Base-by-base conservation (phyloP, 441 rosid genomes). In the Erodium chrysanthum region DNA sequence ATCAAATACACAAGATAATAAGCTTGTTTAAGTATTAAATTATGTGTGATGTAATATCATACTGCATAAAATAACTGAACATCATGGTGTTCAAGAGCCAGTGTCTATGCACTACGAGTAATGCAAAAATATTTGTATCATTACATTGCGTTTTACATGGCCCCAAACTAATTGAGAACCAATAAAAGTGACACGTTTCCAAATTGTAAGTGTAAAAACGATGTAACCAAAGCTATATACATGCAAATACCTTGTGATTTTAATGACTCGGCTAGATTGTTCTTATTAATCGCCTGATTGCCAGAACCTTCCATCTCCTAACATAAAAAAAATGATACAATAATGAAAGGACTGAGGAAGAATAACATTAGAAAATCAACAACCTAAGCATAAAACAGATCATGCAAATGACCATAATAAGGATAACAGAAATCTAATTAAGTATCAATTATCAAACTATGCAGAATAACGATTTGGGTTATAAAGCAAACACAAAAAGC, bases 281-380 rank as follows among this genome's bases (percentile, higher is more conserved):
- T 84, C 50, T n/a, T 48, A 68, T 83, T 81, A 79, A 70, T 83
- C 17, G 72, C 73, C 40, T 80, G 85, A 58, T 87, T 84, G 71
- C 89, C 86, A 73, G 87, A 73, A 22, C 73, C 81, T 71, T 85
- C 95, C 95, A 89, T 85, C 76, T 85, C 98, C 98, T 92, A 82
- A 71, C 50, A 81, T 25, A 23, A 11, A 12, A 33, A 65, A 27
- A 78, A 2, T n/a, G 33, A 70, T 20, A 50, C 44, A 5, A 56
- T 56, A 25, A 56, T 25, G 61, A 8, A 56, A 8, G 4, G 11
- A 20, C 60, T 18, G 25, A 17, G 60, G 60, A 54, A 18, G 11
- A 54, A 54, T 54, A 54, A 54, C 22, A 54, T 54, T 54, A 54
- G 60, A 18, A 17, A 25, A 54, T 20, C 7, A 17, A 54, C 22